Evolutionary conservation across 2,329 filamentous ascomycete genomes (phyloP), one percentile per base, ranked within the genome.

Genomic region (Arthroderma sp.): DNA sequence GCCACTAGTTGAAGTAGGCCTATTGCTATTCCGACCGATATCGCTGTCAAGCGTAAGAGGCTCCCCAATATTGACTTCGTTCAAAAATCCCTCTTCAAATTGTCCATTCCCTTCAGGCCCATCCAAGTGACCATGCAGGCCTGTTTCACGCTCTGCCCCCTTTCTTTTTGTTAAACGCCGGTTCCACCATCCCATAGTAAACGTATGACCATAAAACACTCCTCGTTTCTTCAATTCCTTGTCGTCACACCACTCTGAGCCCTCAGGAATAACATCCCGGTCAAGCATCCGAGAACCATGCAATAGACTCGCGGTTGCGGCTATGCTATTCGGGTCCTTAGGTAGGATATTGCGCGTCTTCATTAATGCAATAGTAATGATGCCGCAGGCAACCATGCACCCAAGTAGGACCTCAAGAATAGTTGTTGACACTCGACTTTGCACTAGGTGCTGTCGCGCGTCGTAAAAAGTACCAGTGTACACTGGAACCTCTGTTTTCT

Each of bases 271-370:
- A 22, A 49, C 37, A 22, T 22, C 15, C 11, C 30, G 38, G 27
- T 48, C 45, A 22, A 52, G 22, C 36, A 54, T 42, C 9, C 47
- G 42, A 3, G 56, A 56, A 2, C 51, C 55, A 10, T 52, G 51
- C 1, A 58, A 45, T n/a, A 57, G 34, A 9, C 47, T 54, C 5
- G 53, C 53, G 8, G 53, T 48, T 1, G 53, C 55, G 7, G 53
- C 57, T 37, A 59, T 55, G 43, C 52, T 58, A 36, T 46, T 49
- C 8, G 57, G 57, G 30, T 57, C 56, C 33, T 53, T 52, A 4
- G 56, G 55, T 3, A 58, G 41, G 4, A 58, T 39, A 9, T 49
- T 30, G 22, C 49, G 47, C 4, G 51, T 55, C 8, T 43, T 45
- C 40, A 52, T 49, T 3, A 51, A 32, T 6, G 27, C 45, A 3